Conservation (phyloP, 140 eudicot species). For the Cichorium intybus region DNA sequence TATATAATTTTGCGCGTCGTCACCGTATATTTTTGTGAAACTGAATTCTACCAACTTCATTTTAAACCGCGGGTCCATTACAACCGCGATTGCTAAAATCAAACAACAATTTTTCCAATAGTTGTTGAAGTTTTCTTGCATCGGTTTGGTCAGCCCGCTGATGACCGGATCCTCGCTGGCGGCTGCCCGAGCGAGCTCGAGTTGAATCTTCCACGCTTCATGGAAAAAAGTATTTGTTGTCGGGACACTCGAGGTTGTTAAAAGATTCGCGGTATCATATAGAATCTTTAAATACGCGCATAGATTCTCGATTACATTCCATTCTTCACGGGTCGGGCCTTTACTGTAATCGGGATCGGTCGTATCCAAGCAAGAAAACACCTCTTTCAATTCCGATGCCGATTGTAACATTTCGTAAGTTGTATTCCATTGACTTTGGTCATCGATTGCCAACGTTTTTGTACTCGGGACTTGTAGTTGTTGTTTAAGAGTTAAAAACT, state of each 20-base stretch:
- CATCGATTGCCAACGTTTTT: conserved; percentile 30
- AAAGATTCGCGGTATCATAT: conserved; percentile 32
- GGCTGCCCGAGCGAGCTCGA: conserved; percentile 30
- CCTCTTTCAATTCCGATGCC: conserved; percentile 50
- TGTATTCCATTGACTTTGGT: conserved; percentile 40
- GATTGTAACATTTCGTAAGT: conserved; percentile 51
- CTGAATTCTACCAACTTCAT: conserved; percentile 41
- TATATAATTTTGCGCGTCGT: conserved; percentile 26
- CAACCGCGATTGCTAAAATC: conserved; percentile 30
- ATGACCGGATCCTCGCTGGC: conserved; percentile 24
- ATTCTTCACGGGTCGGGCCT: conserved; percentile 38
- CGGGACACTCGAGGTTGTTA: conserved; percentile 21
- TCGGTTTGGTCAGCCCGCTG: conserved; percentile 23
- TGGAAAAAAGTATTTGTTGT: conserved; percentile 38
- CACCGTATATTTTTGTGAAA: conserved; percentile 32
- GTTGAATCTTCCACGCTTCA: conserved; percentile 42
- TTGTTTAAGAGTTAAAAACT: conserved; percentile 28
- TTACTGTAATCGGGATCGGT: conserved; percentile 33
- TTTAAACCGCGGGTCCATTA: conserved; percentile 45
- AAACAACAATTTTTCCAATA: conserved; percentile 30
- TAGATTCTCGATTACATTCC: conserved; percentile 39
- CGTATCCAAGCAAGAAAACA: conserved; percentile 38
- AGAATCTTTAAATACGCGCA: conserved; percentile 36
- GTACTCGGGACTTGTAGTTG: conserved; percentile 42
- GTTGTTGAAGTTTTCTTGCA: conserved; percentile 28